Evolutionary conservation across 768 basidiomycete genomes (phyloP), one percentile per base, ranked within the genome.

Genomic region (Kondoa subrosea): DNA sequence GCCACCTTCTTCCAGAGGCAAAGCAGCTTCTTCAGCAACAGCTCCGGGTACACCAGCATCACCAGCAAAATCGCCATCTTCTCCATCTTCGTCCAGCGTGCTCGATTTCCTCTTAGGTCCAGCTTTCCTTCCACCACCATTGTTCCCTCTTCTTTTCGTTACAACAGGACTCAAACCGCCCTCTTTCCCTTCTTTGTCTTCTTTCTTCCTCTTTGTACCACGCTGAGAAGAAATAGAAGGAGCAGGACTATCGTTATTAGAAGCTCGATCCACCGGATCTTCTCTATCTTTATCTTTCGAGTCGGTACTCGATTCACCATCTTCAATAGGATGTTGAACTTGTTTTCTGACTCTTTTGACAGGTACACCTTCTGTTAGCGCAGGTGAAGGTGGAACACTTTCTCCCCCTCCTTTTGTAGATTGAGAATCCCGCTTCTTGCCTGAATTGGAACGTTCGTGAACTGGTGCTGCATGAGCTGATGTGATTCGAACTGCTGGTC

Each of bases 21-120:
- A n/a, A n/a, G n/a, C n/a, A n/a, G 57, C 77, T 34, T 81, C 82
- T 0, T 78, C 79, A 2, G 75, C 76, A 0, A 74, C 81, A 17
- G 81, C 84, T 50, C 81, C 83, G 1, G 77, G 81, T 14, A 65
- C 59, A 21, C 58, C 56, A 21, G 61, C 67, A 1, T 62, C 34
- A 21, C 8, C 40, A 50, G 12, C 40, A 8, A 21, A 8, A 50
- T 50, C 40, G 40, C 40, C 40, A 50, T 27, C 67, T 26, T 29
- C 31, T 29, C 14, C 50, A 4, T 68, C 33, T 29, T 61, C 57
- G 27, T 67, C 66, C 33, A 50, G 4, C 29, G 33, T 61, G 40
- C 32, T 32, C 27, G 34, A 30, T n/a, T 64, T 30, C 26, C 63
- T 64, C 21, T 29, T 12, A 26, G 56, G 60, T 25, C 2, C 26